These are phyloP conservation scores for Dichomitus squalens DNA, from an alignment of 1,284 basidiomycete species.

Conservation along the genomic window DNA sequence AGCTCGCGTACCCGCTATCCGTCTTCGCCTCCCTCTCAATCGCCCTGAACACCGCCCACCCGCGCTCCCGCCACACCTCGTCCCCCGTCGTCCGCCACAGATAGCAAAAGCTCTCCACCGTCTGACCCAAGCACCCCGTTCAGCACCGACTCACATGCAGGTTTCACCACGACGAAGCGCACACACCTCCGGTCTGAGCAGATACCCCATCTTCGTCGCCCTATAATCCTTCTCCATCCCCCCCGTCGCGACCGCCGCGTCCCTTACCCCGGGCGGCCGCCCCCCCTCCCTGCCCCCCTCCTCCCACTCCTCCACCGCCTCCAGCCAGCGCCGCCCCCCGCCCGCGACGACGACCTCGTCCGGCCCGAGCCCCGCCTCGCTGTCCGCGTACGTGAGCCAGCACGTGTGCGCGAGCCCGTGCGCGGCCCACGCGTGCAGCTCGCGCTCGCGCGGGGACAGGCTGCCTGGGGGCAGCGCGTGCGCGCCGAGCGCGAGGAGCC, in stretches of 20 bases:
- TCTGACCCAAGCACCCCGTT: conserved; percentile 39
- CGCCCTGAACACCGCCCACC: conserved; percentile 74
- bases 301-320: conserved; percentile 54
- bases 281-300: conserved; percentile 40
- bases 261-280: conserved; percentile 53
- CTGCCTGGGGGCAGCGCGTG: conserved; percentile 61
- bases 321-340: conserved; percentile 39
- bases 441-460: conserved; percentile 39
- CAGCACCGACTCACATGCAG: too few species aligned
- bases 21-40: conserved; percentile 63
- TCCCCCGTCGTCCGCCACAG: conserved; percentile 71
- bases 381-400: conserved; percentile 65
- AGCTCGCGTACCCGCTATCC: conserved; percentile 55
- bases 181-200: conserved; percentile 66
- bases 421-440: conserved; percentile 65
- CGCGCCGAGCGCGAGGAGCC: conserved; percentile 69
- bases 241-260: conserved; percentile 17
- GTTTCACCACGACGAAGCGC: conserved; percentile 27
- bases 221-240: conserved; percentile 41
- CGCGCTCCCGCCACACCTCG: conserved; percentile 69
- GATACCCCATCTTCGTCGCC: conserved; percentile 45
- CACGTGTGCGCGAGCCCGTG: conserved; percentile 71
- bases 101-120: conserved; percentile 67
- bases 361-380: conserved; percentile 60
- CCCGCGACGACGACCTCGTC: conserved; percentile 47